Evolutionary conservation across 2,329 filamentous ascomycete genomes (phyloP).

Genomic region (Lecanicillium sp.): DNA sequence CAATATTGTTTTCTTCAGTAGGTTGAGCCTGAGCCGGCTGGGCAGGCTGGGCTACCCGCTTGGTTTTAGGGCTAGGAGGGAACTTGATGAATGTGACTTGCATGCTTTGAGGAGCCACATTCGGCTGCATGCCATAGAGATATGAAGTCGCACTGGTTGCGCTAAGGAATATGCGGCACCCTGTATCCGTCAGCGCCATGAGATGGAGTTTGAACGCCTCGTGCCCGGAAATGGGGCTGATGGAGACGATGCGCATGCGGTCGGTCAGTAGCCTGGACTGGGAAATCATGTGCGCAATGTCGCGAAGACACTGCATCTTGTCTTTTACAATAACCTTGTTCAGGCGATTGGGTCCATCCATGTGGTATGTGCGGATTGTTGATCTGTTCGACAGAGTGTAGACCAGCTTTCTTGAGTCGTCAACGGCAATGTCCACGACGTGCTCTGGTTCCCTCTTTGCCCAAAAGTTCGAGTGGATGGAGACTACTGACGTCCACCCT

Average conservation of each 20-base stretch:
- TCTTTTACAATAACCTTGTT: conserved; percentile 59
- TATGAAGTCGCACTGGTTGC: conserved; percentile 71
- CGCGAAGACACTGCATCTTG: conserved; percentile 50
- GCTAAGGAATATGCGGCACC: conserved; percentile 86
- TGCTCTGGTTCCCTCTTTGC: conserved; percentile 47
- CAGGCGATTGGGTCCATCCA: conserved; percentile 58
- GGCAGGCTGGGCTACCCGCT: conserved; percentile 21
- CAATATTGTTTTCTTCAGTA: conserved; percentile 29
- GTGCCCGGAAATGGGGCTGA: conserved; percentile 71
- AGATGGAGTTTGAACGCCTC: conserved; percentile 81
- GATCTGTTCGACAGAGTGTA: conserved; percentile 86
- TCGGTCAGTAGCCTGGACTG: conserved; percentile 63
- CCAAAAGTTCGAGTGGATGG: conserved; percentile 41
- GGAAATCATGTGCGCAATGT: conserved; percentile 81
- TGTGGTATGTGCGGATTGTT: conserved; percentile 84
- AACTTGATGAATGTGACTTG: conserved; percentile 96
- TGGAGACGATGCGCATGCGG: conserved; percentile 67
- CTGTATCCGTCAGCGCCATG: conserved; percentile 83
- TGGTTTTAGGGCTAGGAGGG: conserved; percentile 48
- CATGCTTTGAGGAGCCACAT: conserved; percentile 79
- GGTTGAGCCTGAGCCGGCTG: background rate
- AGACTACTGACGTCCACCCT: conserved; percentile 58
- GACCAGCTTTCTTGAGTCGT: conserved; percentile 79
- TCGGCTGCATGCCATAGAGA: conserved; percentile 51
- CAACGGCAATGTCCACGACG: conserved; percentile 73